phyloP scores from a whole-genome alignment of 176 grass and related monocot genomes.

The maize (Zea mays) region DNA sequence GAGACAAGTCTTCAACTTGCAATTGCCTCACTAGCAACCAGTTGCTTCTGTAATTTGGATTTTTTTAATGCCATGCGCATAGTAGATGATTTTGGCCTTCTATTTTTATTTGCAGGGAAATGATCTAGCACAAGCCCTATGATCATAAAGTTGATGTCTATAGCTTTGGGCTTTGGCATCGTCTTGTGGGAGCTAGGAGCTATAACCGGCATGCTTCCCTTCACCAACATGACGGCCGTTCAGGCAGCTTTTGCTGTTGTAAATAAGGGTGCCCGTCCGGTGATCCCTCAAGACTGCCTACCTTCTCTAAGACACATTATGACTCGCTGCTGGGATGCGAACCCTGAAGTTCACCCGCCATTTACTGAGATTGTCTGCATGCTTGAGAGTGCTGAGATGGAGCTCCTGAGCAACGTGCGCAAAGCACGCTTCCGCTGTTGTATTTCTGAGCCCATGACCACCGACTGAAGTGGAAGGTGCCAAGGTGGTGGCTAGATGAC shows the following conservation, averaged over 20 bases:
- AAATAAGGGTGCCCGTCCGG: conserved; percentile 80
- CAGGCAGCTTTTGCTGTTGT: conserved; percentile 98
- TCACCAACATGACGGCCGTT: conserved; percentile 90
- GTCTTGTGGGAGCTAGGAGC: conserved; percentile 97
- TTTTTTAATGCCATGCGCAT: not conserved
- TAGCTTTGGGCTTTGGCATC: conserved; percentile 95
- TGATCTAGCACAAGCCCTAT: conserved; percentile 98
- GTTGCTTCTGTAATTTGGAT: conserved; percentile 30
- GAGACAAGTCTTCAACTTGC: not conserved
- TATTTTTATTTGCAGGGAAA: conserved; percentile 64
- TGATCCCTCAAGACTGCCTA: conserved; percentile 79
- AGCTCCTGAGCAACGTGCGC: conserved; percentile 75
- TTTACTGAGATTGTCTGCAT: conserved; percentile 89
- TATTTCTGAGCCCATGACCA: conserved; percentile 88
- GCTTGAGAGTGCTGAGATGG: conserved; percentile 83
- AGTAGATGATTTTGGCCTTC: conserved; percentile 24
- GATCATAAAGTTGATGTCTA: conserved; percentile 98
- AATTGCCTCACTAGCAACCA: not conserved
- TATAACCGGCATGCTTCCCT: conserved; percentile 95
- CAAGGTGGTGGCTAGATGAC: conserved; percentile 31
- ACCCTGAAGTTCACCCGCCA: conserved; percentile 81
- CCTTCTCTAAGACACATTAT: conserved; percentile 81
- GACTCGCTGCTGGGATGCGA: conserved; percentile 92
- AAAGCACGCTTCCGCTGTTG: conserved; percentile 94
- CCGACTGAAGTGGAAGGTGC: conserved; percentile 68